phyloP scores from a whole-genome alignment of 331 rosid genomes.

The Arachis monticola region DNA sequence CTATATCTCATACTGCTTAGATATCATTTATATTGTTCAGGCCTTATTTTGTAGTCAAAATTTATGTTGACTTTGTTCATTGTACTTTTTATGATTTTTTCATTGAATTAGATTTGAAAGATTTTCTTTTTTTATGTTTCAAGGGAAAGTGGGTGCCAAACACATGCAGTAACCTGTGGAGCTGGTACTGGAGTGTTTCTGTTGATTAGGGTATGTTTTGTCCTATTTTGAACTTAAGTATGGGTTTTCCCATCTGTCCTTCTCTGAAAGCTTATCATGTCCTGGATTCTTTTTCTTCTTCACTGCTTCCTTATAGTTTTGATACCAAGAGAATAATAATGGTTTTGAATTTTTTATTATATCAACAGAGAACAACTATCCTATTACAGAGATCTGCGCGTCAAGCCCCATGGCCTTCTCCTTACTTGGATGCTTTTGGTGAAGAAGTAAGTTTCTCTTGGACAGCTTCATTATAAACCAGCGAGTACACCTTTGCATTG shows the following conservation, averaged over 20 bases:
- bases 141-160: constrained; percentile 90
- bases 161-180: constrained; percentile 88
- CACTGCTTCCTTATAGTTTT: constrained; percentile 5
- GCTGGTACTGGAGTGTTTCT: constrained; percentile 94
- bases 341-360: constrained; percentile 25
- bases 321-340: constrained; percentile 6
- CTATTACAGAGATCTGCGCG: constrained; percentile 93
- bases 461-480: background rate
- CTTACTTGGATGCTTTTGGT: constrained; percentile 93
- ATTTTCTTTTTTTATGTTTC: constrained; percentile 26
- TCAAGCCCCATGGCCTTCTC: constrained; percentile 97
- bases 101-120: constrained; percentile 38
- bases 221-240: constrained; percentile 22
- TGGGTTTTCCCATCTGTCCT: background rate
- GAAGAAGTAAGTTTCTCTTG: constrained; percentile 73
- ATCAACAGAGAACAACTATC: constrained; percentile 78
- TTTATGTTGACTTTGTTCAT: background rate
- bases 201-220: constrained; percentile 69
- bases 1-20: background rate
- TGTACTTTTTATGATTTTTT: constrained; percentile 1
- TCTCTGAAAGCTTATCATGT: constrained; percentile 30
- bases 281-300: background rate
- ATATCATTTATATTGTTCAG: constrained; percentile 11
- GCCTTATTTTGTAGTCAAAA: constrained; percentile 21
- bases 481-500: too few relatives aligned